Base-by-base conservation (phyloP, 768 basidiomycete genomes). In the Mycena rosella region DNA sequence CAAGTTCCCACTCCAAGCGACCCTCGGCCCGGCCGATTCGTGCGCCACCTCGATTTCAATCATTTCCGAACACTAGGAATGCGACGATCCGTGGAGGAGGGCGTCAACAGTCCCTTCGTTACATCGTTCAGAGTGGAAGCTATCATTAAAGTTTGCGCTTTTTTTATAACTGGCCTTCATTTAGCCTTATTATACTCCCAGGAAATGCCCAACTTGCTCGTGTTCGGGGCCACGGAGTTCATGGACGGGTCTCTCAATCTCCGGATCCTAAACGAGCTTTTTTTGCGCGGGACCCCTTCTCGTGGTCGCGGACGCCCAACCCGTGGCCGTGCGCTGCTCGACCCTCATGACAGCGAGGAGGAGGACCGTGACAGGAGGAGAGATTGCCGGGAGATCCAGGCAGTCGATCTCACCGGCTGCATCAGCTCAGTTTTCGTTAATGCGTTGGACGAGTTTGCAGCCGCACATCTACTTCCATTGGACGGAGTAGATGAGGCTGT, bases 51-150 rank as follows among this genome's bases (percentile, higher is more conserved):
- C 17, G 95, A 95, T 75, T 99, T 99, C 75, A 96, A 95, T 73
- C 96, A 97, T 77, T 99, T 99, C 84, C 89, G 96, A 29, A 97
- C 98, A 27, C 96, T 97, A 62, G 97, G 97, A 0, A 96, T 98
- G 90, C 88, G 95, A 54, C 90, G 98, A 22, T 94, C 93, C 5
- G 89, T 98, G 3, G 95, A 94, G 32, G 96, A 98, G 78, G 92
- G 95, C 44, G 88, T 94, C 17, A 90, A 88, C 60, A 92, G 93
- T 72, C 92, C 96, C 13, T 99, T 97, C 74, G 96, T 99, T 40
- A 99, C 97, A 1, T 92, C 93, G 0, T 91, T 93, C 61, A 88
- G 97, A 60, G 86, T 99, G 5, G 85, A 90, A 63, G 88, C 89
- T 0, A 84, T 95, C 27, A 82, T 95, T 32, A 93, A 94, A 86